phyloP scores from a whole-genome alignment of 805 yeast species.

The Nakazawaea molendinolei region DNA sequence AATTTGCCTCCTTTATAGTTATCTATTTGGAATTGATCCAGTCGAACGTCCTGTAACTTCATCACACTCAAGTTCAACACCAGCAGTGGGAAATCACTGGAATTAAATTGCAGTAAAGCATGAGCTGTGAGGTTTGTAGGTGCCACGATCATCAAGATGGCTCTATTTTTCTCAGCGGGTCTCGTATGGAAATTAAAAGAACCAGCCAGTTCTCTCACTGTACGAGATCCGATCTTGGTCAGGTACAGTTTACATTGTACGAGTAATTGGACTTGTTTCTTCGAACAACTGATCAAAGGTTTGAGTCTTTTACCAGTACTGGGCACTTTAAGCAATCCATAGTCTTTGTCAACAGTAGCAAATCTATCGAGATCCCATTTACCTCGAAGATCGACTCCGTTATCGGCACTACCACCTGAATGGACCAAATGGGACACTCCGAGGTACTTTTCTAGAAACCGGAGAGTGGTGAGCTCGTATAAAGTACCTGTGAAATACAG shows the following conservation, averaged over 20 bases:
- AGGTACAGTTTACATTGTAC: constrained; percentile 52
- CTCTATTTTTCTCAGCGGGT: constrained; percentile 15
- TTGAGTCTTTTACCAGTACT: constrained; percentile 11
- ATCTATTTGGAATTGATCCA: constrained; percentile 24
- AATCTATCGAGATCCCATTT: constrained; percentile 35
- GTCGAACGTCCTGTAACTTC: constrained; percentile 15
- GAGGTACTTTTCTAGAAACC: constrained; percentile 30
- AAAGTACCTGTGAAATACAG: constrained; percentile 49
- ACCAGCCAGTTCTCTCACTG: constrained; percentile 49
- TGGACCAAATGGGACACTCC: constrained; percentile 31
- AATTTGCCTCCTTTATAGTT: constrained; percentile 34
- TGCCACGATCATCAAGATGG: constrained; percentile 37
- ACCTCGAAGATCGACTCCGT: constrained; percentile 51
- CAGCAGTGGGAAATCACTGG: constrained; percentile 38
- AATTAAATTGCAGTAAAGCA: constrained; percentile 38
- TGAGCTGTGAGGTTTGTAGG: constrained; percentile 41
- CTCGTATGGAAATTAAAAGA: constrained; percentile 34
- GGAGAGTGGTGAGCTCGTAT: constrained; percentile 42
- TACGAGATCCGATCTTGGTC: constrained; percentile 35
- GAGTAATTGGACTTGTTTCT: constrained; percentile 20
- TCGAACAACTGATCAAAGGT: constrained; percentile 6
- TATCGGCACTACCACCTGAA: constrained; percentile 51
- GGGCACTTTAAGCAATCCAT: constrained; percentile 6
- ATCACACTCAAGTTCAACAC: constrained; percentile 34
- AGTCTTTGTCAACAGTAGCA: constrained; percentile 15